Evolutionary conservation across 139 green algal species (phyloP).

Genomic region (Micractinium conductrix): DNA sequence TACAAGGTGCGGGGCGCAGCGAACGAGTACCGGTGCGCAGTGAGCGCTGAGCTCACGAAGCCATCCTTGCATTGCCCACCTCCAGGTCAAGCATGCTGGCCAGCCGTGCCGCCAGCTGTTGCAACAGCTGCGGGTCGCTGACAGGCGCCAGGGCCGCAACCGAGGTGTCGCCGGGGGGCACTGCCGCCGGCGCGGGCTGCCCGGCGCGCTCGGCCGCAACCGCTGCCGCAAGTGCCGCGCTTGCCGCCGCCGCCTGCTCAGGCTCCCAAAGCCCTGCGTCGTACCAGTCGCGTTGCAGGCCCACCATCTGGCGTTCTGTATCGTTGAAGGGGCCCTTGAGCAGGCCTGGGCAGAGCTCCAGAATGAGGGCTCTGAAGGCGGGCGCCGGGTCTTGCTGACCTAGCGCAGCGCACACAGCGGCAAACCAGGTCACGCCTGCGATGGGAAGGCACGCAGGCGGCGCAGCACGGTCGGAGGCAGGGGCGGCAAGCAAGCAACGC

Average conservation of each 20-base stretch:
- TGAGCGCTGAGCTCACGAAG: too few species aligned
- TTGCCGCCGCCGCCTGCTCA: neutral
- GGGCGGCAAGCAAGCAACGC: neutral
- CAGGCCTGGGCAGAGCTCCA: constrained; percentile 61
- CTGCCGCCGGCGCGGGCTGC: neutral
- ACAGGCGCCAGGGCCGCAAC: neutral
- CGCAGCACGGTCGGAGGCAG: neutral
- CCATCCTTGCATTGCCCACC: neutral
- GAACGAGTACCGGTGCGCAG: too few species aligned
- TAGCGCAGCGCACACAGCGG: constrained; percentile 56
- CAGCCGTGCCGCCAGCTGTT: constrained; percentile 12
- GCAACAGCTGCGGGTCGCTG: neutral
- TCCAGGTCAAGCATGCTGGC: constrained; percentile 20
- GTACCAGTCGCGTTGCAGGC: constrained; percentile 48
- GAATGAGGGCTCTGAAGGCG: constrained; percentile 52
- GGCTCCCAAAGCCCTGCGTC: constrained; percentile 3
- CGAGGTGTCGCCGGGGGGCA: too few species aligned
- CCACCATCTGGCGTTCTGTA: constrained; percentile 44
- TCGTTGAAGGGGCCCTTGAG: constrained; percentile 62
- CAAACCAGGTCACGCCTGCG: constrained; percentile 79
- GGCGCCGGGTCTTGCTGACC: constrained; percentile 32
- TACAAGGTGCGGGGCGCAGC: too few species aligned
- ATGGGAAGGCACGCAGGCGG: neutral
- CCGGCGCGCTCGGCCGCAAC: neutral
- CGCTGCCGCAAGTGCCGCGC: neutral